Evolutionary conservation across 345 rosid species (phyloP).

Genomic region (Euclidium syriacum): DNA sequence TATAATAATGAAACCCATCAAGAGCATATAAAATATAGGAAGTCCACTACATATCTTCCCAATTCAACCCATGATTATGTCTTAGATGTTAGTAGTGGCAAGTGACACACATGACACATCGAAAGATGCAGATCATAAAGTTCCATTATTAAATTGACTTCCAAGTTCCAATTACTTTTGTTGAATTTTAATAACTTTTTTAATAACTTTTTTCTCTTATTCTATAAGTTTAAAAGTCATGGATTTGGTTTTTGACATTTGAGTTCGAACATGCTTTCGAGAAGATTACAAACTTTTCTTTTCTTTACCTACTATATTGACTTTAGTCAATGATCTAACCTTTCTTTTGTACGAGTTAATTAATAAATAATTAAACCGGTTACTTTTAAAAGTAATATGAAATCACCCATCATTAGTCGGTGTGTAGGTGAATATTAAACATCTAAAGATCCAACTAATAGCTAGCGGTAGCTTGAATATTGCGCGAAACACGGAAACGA

Average conservation of each 20-base stretch:
- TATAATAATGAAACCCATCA: not conserved
- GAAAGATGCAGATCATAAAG: not conserved
- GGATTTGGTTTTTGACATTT: conserved; percentile 1
- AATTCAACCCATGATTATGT: not conserved
- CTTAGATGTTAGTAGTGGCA: not conserved
- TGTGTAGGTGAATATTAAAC: not conserved
- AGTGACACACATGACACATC: not conserved
- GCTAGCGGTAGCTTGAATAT: not conserved
- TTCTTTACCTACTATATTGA: not conserved
- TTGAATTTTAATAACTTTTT: not conserved
- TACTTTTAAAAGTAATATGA: too few species aligned
- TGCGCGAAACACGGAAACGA: not conserved
- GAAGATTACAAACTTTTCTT: not conserved
- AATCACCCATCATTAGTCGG: not conserved
- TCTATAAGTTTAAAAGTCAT: not conserved
- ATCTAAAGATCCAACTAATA: conserved; percentile 14
- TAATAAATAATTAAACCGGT: not conserved
- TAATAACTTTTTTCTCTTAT: not conserved
- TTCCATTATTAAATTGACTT: not conserved
- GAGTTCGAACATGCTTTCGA: conserved; percentile 7
- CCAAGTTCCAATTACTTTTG: not conserved
- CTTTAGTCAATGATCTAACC: not conserved
- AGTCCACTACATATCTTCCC: not conserved
- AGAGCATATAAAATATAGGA: not conserved
- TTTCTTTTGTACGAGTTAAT: not conserved